These are phyloP conservation scores for Coniferiporia sulphurascens DNA, from an alignment of 1,284 basidiomycete genomes.

Conservation along the genomic window DNA sequence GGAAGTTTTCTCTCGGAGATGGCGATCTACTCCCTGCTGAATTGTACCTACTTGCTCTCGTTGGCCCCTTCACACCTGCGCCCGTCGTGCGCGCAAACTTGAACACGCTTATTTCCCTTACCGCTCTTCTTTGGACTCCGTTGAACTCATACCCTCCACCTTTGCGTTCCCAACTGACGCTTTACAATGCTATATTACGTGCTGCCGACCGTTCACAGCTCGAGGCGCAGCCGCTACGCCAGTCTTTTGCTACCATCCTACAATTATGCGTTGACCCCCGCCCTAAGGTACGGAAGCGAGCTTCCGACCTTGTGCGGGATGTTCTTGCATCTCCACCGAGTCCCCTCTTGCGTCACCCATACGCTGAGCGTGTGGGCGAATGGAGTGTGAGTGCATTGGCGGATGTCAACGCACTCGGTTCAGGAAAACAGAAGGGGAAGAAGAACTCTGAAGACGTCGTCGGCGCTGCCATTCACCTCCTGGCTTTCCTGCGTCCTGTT, in stretches of 20 bases:
- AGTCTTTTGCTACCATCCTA: slow-evolving; percentile 75
- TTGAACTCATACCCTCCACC: slow-evolving; percentile 62
- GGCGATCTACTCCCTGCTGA: slow-evolving; percentile 83
- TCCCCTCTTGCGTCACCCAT: slow-evolving; percentile 80
- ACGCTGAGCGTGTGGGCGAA: slow-evolving; percentile 72
- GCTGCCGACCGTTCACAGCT: slow-evolving; percentile 70
- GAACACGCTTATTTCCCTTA: slow-evolving; percentile 58
- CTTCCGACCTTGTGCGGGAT: slow-evolving; percentile 81
- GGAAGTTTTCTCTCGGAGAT: slow-evolving; percentile 56
- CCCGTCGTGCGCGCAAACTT: slow-evolving; percentile 69
- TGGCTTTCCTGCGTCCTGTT: slow-evolving; percentile 68
- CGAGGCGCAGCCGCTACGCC: slow-evolving; percentile 63
- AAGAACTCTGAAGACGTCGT: slow-evolving; percentile 53
- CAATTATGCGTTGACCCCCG: slow-evolving; percentile 82
- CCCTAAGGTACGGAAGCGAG: slow-evolving; percentile 91
- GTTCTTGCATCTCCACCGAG: slow-evolving; percentile 71
- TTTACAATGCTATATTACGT: slow-evolving; percentile 65
- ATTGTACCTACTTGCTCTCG: slow-evolving; percentile 83
- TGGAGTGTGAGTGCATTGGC: slow-evolving; percentile 72
- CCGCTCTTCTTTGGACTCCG: slow-evolving; percentile 72
- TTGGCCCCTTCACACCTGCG: slow-evolving; percentile 58
- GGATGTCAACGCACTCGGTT: slow-evolving; percentile 59
- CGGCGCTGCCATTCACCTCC: slow-evolving; percentile 77
- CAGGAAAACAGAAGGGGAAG: slow-evolving; percentile 60
- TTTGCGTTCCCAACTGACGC: slow-evolving; percentile 68